phyloP scores from a whole-genome alignment of 148 eudicot genomes.

The Rhododendron williamsianum region DNA sequence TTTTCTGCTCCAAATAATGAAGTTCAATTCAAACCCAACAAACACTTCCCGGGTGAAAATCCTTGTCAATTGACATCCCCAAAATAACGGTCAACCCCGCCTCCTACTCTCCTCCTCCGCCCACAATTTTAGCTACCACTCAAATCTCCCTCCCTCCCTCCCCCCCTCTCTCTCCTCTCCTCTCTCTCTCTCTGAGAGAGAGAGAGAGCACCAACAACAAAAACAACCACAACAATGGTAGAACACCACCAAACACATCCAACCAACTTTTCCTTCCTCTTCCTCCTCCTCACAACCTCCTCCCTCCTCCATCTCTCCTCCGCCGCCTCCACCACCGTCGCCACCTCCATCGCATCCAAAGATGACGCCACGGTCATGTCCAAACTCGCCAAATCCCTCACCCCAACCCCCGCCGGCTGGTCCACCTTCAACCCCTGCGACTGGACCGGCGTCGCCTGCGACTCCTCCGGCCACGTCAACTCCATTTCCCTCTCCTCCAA shows the following conservation, averaged over 20 bases:
- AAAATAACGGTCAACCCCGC: background rate
- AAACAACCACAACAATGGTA: background rate
- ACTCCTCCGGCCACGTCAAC: constrained; percentile 30
- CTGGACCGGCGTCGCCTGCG: constrained; percentile 59
- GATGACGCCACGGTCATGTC: constrained; percentile 44
- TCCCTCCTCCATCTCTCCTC: background rate
- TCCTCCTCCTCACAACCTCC: background rate
- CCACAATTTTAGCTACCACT: background rate
- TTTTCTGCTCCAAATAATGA: no score
- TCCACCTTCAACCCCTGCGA: constrained; percentile 34
- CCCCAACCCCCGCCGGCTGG: constrained; percentile 50
- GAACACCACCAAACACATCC: background rate
- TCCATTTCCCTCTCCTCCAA: constrained; percentile 35
- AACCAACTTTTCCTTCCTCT: background rate
- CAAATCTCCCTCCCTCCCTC: background rate
- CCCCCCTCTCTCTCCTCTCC: background rate
- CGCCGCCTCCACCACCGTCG: constrained; percentile 12
- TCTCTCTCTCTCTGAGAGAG: background rate
- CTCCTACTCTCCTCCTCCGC: background rate
- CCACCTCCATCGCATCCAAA: constrained; percentile 9
- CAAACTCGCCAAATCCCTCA: constrained; percentile 28
- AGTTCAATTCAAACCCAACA: background rate
- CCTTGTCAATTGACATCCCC: background rate
- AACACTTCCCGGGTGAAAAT: background rate
- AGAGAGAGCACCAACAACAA: background rate